Conservation (phyloP, 2,329 filamentous ascomycete genomes). For the Pleurostoma richardsiae region DNA sequence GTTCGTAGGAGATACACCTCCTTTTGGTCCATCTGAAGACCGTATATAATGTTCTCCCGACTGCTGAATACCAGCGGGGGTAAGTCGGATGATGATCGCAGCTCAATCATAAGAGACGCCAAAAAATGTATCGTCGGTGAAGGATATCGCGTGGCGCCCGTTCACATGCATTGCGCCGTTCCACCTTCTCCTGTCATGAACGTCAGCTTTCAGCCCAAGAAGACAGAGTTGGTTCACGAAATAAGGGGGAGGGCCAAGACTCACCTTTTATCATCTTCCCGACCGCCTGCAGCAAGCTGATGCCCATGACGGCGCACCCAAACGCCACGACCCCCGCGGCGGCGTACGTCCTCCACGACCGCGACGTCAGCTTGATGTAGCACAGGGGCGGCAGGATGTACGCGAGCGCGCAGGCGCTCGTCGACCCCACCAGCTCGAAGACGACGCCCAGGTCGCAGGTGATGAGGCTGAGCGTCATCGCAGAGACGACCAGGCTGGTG, state of each 20-base stretch:
- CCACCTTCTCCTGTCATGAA: slow-evolving; percentile 16
- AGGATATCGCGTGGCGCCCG: not conserved
- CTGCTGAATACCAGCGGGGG: no score
- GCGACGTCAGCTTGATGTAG: slow-evolving; percentile 85
- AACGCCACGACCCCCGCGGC: slow-evolving; percentile 20
- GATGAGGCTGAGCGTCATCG: slow-evolving; percentile 72
- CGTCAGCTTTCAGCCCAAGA: not conserved
- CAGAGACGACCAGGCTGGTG: slow-evolving; percentile 71
- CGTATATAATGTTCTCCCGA: no score
- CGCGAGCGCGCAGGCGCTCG: slow-evolving; percentile 86
- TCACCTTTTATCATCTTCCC: slow-evolving; percentile 21
- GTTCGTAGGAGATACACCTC: no score
- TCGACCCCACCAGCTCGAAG: slow-evolving; percentile 94
- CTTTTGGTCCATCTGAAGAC: no score
- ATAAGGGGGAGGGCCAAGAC: not conserved
- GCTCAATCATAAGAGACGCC: no score
- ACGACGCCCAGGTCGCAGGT: slow-evolving; percentile 93
- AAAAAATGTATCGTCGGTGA: no score
- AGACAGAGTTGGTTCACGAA: no score
- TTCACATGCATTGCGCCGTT: slow-evolving; percentile 17
- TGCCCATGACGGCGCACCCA: slow-evolving; percentile 21
- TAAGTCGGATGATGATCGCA: no score
- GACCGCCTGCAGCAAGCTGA: slow-evolving; percentile 20
- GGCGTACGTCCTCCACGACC: slow-evolving; percentile 29
- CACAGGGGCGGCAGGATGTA: slow-evolving; percentile 94